Percentiles rank a stretch among this genome's conserved stretches.
Evolutionary conservation across 176 grass and related monocot species (phyloP).

Genomic region (Eremochloa ophiuroides): DNA sequence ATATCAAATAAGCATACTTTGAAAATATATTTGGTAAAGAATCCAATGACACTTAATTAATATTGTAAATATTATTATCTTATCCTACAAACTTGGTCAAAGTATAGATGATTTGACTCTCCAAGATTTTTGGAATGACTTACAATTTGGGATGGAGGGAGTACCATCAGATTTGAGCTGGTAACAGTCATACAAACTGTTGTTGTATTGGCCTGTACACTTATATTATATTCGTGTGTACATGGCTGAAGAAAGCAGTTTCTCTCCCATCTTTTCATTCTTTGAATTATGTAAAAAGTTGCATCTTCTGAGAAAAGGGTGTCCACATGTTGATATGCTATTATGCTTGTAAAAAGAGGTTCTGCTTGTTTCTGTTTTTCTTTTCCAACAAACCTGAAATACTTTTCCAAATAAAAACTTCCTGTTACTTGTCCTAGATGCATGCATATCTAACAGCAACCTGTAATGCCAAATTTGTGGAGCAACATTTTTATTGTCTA

Average conservation of each 20-base stretch:
- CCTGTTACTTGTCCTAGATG: not conserved
- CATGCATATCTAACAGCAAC: not conserved
- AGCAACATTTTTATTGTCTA: not conserved
- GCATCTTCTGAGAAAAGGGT: not conserved
- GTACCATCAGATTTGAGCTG: too few species aligned
- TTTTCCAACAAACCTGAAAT: not conserved
- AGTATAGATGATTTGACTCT: too few species aligned
- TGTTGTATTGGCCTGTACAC: not conserved
- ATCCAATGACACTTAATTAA: too few species aligned
- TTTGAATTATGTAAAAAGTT: not conserved
- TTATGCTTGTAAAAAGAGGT: not conserved
- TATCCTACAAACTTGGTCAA: too few species aligned
- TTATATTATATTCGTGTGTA: not conserved
- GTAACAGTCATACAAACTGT: too few species aligned
- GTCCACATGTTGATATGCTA: not conserved
- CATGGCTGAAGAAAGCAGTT: not conserved
- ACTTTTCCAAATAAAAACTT: not conserved
- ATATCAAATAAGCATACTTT: too few species aligned
- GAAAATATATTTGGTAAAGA: too few species aligned
- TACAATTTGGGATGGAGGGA: too few species aligned
- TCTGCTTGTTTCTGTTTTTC: not conserved
- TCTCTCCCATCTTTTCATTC: not conserved
- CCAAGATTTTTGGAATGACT: too few species aligned
- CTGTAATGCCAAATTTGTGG: not conserved
- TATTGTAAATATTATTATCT: too few species aligned